phyloP scores from a whole-genome alignment of 164 flowering plant genomes.

The Protea cynaroides region DNA sequence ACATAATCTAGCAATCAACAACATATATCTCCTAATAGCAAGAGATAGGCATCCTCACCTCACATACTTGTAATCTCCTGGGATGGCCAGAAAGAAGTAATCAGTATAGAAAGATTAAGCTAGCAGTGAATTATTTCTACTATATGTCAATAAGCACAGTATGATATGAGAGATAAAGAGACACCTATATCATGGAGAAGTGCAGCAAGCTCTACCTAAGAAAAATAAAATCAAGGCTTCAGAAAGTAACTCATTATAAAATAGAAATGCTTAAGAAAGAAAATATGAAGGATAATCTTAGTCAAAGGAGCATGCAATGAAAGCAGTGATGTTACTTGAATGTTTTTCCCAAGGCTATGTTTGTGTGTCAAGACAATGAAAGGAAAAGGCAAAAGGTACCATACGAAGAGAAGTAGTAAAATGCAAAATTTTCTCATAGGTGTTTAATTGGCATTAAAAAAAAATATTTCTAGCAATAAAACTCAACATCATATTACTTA shows the following conservation, averaged over 20 bases:
- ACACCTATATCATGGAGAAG: conserved; percentile 89
- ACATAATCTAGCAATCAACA: no score
- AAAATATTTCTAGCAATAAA: no score
- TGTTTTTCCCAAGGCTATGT: no score
- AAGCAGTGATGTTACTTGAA: no score
- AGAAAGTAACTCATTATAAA: neutral
- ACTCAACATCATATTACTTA: no score
- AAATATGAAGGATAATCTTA: neutral
- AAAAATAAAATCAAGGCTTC: conserved; percentile 7
- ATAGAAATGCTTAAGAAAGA: neutral
- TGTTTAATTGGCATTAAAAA: no score
- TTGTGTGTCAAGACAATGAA: no score
- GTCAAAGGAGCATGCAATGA: no score
- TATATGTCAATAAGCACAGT: conserved; percentile 3
- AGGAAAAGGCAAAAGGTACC: no score
- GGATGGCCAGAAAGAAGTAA: conserved; percentile 10
- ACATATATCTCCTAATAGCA: no score
- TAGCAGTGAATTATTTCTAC: neutral
- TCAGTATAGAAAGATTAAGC: neutral
- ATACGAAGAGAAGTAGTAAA: no score
- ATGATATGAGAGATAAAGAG: neutral
- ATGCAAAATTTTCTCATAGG: no score
- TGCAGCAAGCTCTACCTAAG: conserved; percentile 89
- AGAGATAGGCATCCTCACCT: conserved; percentile 32
- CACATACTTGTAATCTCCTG: conserved; percentile 86